phyloP scores from a whole-genome alignment of 805 yeast species.

The Candida morakotiae region DNA sequence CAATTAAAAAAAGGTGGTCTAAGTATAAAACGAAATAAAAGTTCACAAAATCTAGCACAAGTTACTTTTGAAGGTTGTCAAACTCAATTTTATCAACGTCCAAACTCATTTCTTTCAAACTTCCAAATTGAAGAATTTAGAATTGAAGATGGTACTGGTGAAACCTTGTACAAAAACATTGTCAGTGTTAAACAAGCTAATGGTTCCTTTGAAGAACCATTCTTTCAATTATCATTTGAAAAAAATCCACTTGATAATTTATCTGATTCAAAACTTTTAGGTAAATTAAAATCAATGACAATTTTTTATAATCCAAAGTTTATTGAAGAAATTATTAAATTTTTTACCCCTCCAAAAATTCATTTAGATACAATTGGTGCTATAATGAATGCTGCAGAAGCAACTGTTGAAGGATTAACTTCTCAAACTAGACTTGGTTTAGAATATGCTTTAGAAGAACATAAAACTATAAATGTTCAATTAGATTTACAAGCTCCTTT shows the following conservation, averaged over 20 bases:
- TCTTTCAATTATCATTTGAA: constrained; percentile 80
- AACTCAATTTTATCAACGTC: constrained; percentile 68
- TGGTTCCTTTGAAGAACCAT: constrained; percentile 45
- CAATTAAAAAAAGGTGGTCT: constrained; percentile 75
- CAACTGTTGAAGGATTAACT: constrained; percentile 87
- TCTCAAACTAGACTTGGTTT: constrained; percentile 87
- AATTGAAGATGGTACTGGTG: constrained; percentile 81
- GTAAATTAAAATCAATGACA: constrained; percentile 81
- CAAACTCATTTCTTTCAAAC: constrained; percentile 68
- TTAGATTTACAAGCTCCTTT: constrained; percentile 93
- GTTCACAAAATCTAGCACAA: constrained; percentile 57
- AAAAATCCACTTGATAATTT: constrained; percentile 77
- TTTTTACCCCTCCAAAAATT: constrained; percentile 83
- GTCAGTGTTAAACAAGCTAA: constrained; percentile 70
- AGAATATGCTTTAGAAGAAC: constrained; percentile 91
- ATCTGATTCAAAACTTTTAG: constrained; percentile 75
- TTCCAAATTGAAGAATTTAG: constrained; percentile 77
- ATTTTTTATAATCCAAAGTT: constrained; percentile 85
- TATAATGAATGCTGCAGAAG: constrained; percentile 90
- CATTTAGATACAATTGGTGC: constrained; percentile 88
- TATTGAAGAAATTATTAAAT: constrained; percentile 65
- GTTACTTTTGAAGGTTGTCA: constrained; percentile 79
- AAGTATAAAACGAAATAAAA: constrained; percentile 45
- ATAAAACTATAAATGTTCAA: constrained; percentile 80
- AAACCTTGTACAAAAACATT: constrained; percentile 78